These are phyloP conservation scores for Periconia macrospinosa DNA, from an alignment of 2,329 filamentous ascomycete species.

Conservation along the genomic window DNA sequence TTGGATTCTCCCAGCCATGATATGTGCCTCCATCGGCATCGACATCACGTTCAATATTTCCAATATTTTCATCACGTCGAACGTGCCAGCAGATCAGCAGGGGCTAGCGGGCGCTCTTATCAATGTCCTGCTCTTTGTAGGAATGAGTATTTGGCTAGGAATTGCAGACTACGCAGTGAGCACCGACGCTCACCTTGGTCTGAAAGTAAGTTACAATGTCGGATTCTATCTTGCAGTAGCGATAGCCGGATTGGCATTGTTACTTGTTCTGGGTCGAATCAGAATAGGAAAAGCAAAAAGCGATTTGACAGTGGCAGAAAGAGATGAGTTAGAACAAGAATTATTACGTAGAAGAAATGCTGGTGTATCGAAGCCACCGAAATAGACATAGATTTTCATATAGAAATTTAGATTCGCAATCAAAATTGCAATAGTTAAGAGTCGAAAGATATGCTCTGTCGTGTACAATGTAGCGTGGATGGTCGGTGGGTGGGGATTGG, in stretches of 20 bases:
- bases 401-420: not conserved
- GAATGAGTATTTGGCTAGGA: slow-evolving; percentile 37
- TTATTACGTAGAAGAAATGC: not conserved
- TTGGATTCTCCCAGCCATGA: slow-evolving; percentile 45
- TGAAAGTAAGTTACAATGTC: slow-evolving; percentile 36
- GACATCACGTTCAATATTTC: slow-evolving; percentile 41
- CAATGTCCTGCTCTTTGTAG: slow-evolving; percentile 38
- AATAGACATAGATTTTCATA: not conserved
- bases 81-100: slow-evolving; percentile 34
- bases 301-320: slow-evolving; percentile 34
- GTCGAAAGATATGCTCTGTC: too few relatives aligned
- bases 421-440: too few relatives aligned
- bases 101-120: slow-evolving; percentile 38
- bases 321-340: slow-evolving; percentile 17
- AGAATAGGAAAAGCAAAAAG: slow-evolving; percentile 40
- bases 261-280: slow-evolving; percentile 38
- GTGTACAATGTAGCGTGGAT: too few relatives aligned
- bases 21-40: slow-evolving; percentile 41
- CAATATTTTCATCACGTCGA: slow-evolving; percentile 40
- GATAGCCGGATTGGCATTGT: slow-evolving; percentile 26
- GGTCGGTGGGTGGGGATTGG: too few relatives aligned
- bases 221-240: slow-evolving; percentile 40
- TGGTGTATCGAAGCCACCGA: not conserved
- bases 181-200: slow-evolving; percentile 28
- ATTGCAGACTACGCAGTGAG: slow-evolving; percentile 37